phyloP scores from a whole-genome alignment of 768 basidiomycete species.

The Naematelia encephala region DNA sequence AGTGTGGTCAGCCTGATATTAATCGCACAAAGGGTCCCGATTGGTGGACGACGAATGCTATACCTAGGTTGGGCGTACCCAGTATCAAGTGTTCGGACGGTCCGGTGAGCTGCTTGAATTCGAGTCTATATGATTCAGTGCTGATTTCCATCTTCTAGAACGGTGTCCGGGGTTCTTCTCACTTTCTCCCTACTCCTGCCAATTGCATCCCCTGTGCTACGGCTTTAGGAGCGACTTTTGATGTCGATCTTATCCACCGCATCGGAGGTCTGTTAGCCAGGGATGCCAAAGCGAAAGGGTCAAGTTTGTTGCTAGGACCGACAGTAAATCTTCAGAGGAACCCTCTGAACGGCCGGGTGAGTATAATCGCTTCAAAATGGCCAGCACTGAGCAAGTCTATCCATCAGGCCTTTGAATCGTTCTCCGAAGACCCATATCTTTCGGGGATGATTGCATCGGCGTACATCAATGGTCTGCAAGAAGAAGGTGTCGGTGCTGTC shows the following conservation, averaged over 20 bases:
- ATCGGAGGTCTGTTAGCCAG: constrained; percentile 62
- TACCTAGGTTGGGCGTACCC: too few relatives aligned
- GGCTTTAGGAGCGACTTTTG: constrained; percentile 66
- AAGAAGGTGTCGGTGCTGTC: constrained; percentile 61
- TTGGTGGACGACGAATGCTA: too few relatives aligned
- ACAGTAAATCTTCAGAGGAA: constrained; percentile 69
- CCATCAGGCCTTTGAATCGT: constrained; percentile 65
- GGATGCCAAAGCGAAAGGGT: constrained; percentile 63
- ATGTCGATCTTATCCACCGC: constrained; percentile 58
- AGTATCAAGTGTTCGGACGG: too few relatives aligned
- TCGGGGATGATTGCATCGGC: constrained; percentile 62
- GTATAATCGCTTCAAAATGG: too few relatives aligned
- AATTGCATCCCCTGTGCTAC: constrained; percentile 67
- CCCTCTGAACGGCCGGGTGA: constrained; percentile 43
- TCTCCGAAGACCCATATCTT: constrained; percentile 66
- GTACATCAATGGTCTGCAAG: constrained; percentile 66
- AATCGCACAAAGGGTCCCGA: too few relatives aligned
- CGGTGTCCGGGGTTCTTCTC: not conserved
- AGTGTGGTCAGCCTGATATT: too few relatives aligned
- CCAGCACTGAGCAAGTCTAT: too few relatives aligned
- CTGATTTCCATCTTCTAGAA: too few relatives aligned
- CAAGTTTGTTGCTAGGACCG: constrained; percentile 65
- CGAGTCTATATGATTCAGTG: too few relatives aligned
- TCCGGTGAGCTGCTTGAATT: too few relatives aligned
- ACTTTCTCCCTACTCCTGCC: constrained; percentile 53